phyloP scores from a whole-genome alignment of 2,329 filamentous ascomycete genomes.

The Blastomyces emzantsi region DNA sequence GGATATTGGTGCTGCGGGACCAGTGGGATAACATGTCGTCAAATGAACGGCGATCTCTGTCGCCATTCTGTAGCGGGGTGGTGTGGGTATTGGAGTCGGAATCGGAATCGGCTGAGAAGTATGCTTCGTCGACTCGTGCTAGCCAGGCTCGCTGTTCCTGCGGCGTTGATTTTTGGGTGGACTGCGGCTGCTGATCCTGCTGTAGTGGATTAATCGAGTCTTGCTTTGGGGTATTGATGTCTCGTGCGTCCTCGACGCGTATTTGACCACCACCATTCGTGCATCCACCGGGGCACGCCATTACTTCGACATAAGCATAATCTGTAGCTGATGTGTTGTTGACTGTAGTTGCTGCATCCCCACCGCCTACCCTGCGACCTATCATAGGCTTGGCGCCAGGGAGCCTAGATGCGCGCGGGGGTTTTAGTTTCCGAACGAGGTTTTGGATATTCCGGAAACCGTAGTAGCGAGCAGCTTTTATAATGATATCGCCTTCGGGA shows the following conservation, averaged over 20 bases:
- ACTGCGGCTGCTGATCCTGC: conserved; percentile 19
- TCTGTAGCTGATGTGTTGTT: conserved; percentile 42
- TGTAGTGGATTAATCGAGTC: conserved; percentile 17
- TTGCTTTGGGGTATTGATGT: conserved; percentile 17
- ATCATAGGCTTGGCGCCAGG: conserved; percentile 55
- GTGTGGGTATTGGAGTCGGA: conserved; percentile 29
- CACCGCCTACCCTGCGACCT: conserved; percentile 22
- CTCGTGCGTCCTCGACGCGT: conserved; percentile 67
- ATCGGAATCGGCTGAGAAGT: conserved; percentile 65
- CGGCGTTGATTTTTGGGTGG: conserved; percentile 52
- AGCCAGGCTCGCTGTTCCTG: conserved; percentile 83
- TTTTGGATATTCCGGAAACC: conserved; percentile 99
- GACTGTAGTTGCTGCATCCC: conserved; percentile 16
- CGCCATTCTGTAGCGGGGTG: conserved; percentile 21
- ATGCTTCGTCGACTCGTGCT: conserved; percentile 74
- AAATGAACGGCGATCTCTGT: conserved; percentile 22
- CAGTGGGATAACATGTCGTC: conserved; percentile 61
- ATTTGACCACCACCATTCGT: conserved; percentile 97
- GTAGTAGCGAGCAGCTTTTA: conserved; percentile 85
- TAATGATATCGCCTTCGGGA: conserved; percentile 48
- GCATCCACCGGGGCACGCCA: conserved; percentile 98
- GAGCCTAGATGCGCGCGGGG: conserved; percentile 65
- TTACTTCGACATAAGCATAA: conserved; percentile 93
- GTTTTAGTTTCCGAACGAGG: conserved; percentile 83
- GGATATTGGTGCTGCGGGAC: conserved; percentile 61